Conservation (phyloP, 179 eudicot genomes). For the Spergularia azorica region DNA sequence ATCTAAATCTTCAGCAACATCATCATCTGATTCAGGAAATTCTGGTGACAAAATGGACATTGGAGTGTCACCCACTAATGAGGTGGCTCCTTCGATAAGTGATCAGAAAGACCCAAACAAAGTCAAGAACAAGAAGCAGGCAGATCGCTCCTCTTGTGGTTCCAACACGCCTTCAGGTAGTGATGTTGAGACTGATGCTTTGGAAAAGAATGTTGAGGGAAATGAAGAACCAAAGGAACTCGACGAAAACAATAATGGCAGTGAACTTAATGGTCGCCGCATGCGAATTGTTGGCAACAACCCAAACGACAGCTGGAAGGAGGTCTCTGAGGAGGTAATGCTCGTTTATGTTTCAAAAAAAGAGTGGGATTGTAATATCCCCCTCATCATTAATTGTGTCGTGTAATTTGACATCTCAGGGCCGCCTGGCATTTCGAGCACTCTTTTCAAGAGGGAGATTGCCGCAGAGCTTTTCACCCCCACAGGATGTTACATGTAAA, state of each 20-base stretch:
- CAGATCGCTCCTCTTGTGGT: slow-evolving; percentile 96
- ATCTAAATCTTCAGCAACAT: slow-evolving; percentile 45
- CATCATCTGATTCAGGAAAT: slow-evolving; percentile 59
- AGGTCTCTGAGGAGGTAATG: slow-evolving; percentile 90
- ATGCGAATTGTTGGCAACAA: slow-evolving; percentile 44
- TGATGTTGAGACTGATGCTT: slow-evolving; percentile 84
- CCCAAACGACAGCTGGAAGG: slow-evolving; percentile 78
- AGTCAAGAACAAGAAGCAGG: slow-evolving; percentile 53
- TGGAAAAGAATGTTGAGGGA: slow-evolving; percentile 50
- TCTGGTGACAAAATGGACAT: slow-evolving; percentile 42
- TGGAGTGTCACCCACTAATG: slow-evolving; percentile 34
- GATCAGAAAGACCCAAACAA: slow-evolving; percentile 53
- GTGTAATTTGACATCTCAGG: slow-evolving; percentile 45
- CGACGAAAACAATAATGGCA: slow-evolving; percentile 39
- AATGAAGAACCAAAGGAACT: slow-evolving; percentile 58
- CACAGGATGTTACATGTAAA: slow-evolving; percentile 30
- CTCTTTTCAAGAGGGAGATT: slow-evolving; percentile 75
- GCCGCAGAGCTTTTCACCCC: slow-evolving; percentile 93
- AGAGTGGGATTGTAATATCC: not conserved
- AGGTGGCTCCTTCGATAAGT: slow-evolving; percentile 32
- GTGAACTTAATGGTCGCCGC: slow-evolving; percentile 61
- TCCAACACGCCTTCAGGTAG: slow-evolving; percentile 89
- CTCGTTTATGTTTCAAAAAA: not conserved
- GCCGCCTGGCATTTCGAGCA: slow-evolving; percentile 81
- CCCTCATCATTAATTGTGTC: slow-evolving; percentile 6